phyloP scores from a whole-genome alignment of 2,329 filamentous ascomycete genomes.

The Epicoccum sorghinum region DNA sequence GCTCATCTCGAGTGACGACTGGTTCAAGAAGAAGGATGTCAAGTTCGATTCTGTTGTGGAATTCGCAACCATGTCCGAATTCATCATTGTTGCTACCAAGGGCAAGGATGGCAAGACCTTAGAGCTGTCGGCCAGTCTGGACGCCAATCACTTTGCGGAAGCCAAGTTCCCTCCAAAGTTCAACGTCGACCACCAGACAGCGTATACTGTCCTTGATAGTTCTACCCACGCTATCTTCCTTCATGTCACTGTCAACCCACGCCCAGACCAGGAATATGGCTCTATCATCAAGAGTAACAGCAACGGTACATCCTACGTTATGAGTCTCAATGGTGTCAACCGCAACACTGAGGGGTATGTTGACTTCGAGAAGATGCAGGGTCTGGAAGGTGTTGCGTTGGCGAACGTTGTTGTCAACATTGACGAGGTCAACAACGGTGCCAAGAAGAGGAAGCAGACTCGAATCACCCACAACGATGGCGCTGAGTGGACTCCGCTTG shows the following conservation, averaged over 20 bases:
- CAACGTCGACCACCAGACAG: conserved; percentile 75
- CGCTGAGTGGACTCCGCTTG: conserved; percentile 79
- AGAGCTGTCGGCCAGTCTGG: conserved; percentile 80
- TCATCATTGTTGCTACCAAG: conserved; percentile 84
- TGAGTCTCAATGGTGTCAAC: conserved; percentile 83
- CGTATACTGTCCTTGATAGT: conserved; percentile 93
- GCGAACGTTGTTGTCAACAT: conserved; percentile 85
- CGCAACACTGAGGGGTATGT: conserved; percentile 78
- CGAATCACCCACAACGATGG: conserved; percentile 98
- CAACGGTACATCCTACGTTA: conserved; percentile 92
- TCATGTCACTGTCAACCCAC: conserved; percentile 80
- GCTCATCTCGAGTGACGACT: conserved; percentile 79
- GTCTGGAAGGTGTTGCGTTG: conserved; percentile 86
- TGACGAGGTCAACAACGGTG: conserved; percentile 65
- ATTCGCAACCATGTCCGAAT: conserved; percentile 96
- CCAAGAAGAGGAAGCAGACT: conserved; percentile 81
- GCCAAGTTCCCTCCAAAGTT: conserved; percentile 89
- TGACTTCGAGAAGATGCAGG: conserved; percentile 95
- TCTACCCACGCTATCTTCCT: conserved; percentile 93
- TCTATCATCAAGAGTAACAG: conserved; percentile 97
- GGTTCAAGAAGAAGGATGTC: conserved; percentile 70
- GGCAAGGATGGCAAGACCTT: conserved; percentile 70
- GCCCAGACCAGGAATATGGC: conserved; percentile 72
- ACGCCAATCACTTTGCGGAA: conserved; percentile 80
- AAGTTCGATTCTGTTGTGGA: conserved; percentile 75